A percentile compares a stretch with the other conserved stretches of the same genome.
Conservation (phyloP, 2,329 filamentous ascomycete genomes). For the Graphiopsis chlorocephala region DNA sequence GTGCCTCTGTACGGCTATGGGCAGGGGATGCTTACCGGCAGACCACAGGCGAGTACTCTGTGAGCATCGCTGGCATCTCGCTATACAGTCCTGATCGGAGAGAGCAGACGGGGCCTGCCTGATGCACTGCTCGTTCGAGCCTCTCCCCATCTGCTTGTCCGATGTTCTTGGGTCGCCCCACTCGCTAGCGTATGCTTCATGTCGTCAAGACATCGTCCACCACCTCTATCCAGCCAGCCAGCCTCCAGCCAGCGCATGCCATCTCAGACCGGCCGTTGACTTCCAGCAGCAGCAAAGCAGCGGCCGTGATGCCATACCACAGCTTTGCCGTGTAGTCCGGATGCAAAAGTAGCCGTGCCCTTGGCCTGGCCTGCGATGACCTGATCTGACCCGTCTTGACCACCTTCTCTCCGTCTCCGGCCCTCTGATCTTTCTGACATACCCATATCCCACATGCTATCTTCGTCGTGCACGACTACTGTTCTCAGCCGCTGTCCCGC, state of each 20-base stretch:
- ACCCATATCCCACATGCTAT: slow-evolving; percentile 1
- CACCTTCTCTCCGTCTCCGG: neutral
- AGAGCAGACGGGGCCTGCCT: neutral
- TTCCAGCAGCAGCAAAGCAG: neutral
- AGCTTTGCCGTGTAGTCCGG: neutral
- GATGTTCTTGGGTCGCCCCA: slow-evolving; percentile 8
- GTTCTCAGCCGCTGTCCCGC: neutral
- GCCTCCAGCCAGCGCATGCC: slow-evolving; percentile 1
- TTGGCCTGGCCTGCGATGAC: slow-evolving; percentile 3
- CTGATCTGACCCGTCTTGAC: neutral
- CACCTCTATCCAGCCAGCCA: neutral
- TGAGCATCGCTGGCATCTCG: neutral
- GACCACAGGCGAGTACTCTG: neutral
- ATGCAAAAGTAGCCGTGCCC: neutral
- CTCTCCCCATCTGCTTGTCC: slow-evolving; percentile 8
- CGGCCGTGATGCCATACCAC: slow-evolving; percentile 7
- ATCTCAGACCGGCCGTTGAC: slow-evolving; percentile 3
- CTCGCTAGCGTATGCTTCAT: slow-evolving; percentile 13
- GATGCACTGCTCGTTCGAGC: neutral
- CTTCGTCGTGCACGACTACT: neutral
- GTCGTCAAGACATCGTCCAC: slow-evolving; percentile 11
- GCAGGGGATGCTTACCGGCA: slow-evolving; percentile 4
- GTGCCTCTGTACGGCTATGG: neutral
- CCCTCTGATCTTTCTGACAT: neutral
- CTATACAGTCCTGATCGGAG: neutral